A percentile compares a stretch with the other conserved stretches of the same genome.
phyloP scores from a whole-genome alignment of 1,284 basidiomycete species.

The Cerrena zonata region DNA sequence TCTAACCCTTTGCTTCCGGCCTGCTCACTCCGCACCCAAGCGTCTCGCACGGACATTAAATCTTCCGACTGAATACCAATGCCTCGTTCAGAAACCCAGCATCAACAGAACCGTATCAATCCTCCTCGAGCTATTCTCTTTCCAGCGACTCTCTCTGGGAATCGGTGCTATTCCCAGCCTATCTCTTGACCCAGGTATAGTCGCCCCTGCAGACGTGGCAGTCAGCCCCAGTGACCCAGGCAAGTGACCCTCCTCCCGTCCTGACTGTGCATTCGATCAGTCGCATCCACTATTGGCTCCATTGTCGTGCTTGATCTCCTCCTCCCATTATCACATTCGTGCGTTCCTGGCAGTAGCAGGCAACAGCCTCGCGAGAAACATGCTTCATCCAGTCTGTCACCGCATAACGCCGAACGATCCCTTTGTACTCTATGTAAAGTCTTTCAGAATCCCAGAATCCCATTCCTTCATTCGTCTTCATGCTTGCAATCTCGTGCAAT shows the following conservation, averaged over 20 bases:
- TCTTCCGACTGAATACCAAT: background rate
- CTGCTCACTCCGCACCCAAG: background rate
- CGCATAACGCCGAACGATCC: too few species aligned
- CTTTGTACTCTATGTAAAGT: too few species aligned
- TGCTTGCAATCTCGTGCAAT: background rate
- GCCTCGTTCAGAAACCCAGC: background rate
- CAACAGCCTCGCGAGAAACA: too few species aligned
- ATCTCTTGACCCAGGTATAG: too few species aligned
- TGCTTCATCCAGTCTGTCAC: too few species aligned
- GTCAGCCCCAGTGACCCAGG: too few species aligned
- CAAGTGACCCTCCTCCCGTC: background rate
- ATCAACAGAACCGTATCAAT: background rate
- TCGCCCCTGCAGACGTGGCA: background rate
- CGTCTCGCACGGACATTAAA: background rate
- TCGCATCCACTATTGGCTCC: too few species aligned
- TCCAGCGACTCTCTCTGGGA: background rate
- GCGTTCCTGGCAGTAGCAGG: too few species aligned
- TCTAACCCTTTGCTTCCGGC: too few species aligned
- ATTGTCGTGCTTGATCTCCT: background rate
- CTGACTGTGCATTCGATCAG: background rate
- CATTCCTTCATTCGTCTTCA: background rate
- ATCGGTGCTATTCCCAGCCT: background rate
- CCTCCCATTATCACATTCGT: background rate
- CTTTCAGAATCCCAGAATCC: background rate
- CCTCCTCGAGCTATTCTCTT: background rate